These are phyloP conservation scores for Alternaria alternata DNA, from an alignment of 2,329 filamentous ascomycete species.

Conservation along the genomic window DNA sequence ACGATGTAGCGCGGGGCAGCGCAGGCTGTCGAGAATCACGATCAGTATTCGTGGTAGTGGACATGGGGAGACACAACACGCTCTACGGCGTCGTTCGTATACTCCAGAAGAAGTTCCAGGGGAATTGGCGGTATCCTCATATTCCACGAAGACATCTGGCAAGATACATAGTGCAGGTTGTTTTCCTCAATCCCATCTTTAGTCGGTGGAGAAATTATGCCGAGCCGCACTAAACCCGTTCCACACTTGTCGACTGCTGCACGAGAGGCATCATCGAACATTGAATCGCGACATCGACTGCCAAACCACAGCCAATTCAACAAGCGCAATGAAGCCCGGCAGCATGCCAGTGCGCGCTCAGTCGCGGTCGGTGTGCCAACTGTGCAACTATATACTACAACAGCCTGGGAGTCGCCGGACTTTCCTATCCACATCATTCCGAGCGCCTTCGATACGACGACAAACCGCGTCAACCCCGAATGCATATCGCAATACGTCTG, in stretches of 20 bases:
- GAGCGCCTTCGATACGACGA: conserved; percentile 36
- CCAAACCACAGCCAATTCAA: conserved; percentile 1
- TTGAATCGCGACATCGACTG: background rate
- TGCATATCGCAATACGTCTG: background rate
- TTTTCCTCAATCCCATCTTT: background rate
- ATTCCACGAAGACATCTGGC: background rate
- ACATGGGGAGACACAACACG: background rate
- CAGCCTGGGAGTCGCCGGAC: conserved; percentile 40
- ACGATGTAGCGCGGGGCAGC: background rate
- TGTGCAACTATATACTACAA: conserved; percentile 44
- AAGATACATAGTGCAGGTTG: background rate
- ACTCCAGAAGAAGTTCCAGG: background rate
- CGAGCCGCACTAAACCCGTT: background rate
- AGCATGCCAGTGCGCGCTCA: conserved; percentile 37
- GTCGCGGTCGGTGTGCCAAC: conserved; percentile 44
- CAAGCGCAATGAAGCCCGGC: conserved; percentile 39
- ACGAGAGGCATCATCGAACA: background rate
- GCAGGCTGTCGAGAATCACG: background rate
- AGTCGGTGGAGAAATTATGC: background rate
- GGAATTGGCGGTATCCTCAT: background rate
- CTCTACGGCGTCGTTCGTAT: background rate
- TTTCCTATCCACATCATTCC: conserved; percentile 35
- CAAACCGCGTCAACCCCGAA: conserved; percentile 20
- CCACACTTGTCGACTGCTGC: background rate
- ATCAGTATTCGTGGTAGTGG: background rate